Base-by-base conservation (phyloP, 345 rosid genomes). In the Gossypium rotundifolium region DNA sequence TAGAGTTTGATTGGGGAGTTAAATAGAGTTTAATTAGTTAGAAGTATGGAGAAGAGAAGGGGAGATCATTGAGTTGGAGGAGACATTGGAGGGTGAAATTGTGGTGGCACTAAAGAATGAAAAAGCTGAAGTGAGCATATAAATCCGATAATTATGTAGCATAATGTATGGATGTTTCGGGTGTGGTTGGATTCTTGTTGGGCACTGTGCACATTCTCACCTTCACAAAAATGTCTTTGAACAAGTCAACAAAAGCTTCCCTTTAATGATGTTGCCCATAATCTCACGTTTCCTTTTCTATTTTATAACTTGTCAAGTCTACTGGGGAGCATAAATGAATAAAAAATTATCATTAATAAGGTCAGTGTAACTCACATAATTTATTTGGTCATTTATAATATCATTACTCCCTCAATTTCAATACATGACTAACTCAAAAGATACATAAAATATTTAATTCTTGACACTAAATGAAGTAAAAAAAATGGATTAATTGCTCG, bases 131-230 rank as follows among this genome's bases (percentile, higher is more conserved):
- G 38, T 25, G 38, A 3, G 51, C 25, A 52, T 29, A 29, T 52
- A n/a, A 29, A 70, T 70, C 73, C 73, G 61, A 44, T 52, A 70
- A 70, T 70, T 29, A 52, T 69, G 60, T 70, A 16, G 46, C 48
- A 10, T 52, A 6, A 52, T 52, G 3, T 11, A 1, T 70, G 73
- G 73, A 70, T 70, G 25, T 70, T 52, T 52, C 2, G 60, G 46
- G 9, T 69, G 16, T 27, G 23, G 48, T 11, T 52, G 2, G 73
- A 70, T 51, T 69, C 60, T 27, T 69, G 45, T 69, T 51, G 72
- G 54, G 23, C 46, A 27, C 45, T 51, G 45, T 69, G 73, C 59
- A 69, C 60, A 18, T 1, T 51, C 9, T 17, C 45, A 51, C 22
- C 61, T 9, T 22, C 33, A 20, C 60, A 9, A 55, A 55, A 55